Evolutionary conservation across 768 basidiomycete species (phyloP), one percentile per base, ranked within the genome.

Genomic region (Lyophyllum decastes): DNA sequence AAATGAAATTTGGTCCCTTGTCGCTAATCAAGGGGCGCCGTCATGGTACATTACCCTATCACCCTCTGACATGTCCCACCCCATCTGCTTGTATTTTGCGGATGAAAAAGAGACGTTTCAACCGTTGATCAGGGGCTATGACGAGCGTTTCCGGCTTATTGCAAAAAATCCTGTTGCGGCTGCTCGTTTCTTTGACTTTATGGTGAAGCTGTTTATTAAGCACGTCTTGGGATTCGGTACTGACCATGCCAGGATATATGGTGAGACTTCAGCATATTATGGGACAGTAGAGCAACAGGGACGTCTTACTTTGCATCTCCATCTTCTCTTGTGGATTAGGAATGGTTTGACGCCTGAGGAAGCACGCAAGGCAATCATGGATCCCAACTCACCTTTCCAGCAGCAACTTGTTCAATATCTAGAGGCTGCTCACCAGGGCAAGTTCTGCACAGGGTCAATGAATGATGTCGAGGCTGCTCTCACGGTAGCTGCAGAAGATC

Each of bases 31-130:
- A 24, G 71, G 73, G 12, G 68, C 72, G 2, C 72, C 74, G 4
- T 57, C 61, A 0, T 77, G 72, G 70, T 78, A 71, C 47, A 70
- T 78, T 0, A 76, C 76, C 1, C 64, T 76, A 49, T 67, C n/a
- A n/a, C n/a, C n/a, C n/a, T n/a, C n/a, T n/a, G n/a, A n/a, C n/a
- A n/a, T n/a, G n/a, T n/a, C n/a, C 75, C 68, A 75, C 62, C 75
- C 75, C 4, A 54, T 78, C 5, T 71, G 66, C 38, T 38, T 76
- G 16, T 76, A 77, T 50, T 73, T 57, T 64, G 73, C 73, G 19
- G 72, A 62, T 21, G 43, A 34, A 0, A 58, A 72, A 2, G 48
- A 64, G 22, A 59, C 50, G 5, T 72, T 73, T 50, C 19, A 53
- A 0, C 69, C 67, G 8, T 24, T n/a, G 26, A 46, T 64, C 17